Base-by-base conservation (phyloP, 2,329 filamentous ascomycete species). In the Mycosphaerelloides madeirae region DNA sequence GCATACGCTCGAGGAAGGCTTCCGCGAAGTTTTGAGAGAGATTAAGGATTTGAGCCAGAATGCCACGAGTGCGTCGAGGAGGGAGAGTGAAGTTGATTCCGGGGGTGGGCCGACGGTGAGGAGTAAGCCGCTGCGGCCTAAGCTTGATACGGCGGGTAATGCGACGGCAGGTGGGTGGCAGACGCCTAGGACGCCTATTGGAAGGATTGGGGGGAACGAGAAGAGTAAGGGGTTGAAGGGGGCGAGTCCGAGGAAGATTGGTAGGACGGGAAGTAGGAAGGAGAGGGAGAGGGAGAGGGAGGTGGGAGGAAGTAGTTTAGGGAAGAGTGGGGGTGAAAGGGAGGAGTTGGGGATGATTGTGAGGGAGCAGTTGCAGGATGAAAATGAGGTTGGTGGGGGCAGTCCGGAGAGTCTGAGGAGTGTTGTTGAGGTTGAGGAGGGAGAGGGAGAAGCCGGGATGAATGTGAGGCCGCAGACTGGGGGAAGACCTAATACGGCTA, bases 1-100 rank as follows among this genome's bases (percentile, higher is more conserved):
- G 88, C 93, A 93, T 64, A 91, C 85, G 6, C 75, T 97, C 2
- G 90, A 97, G 64, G 88, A 95, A 66, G 85, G 89, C 12, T 91
- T 97, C 64, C 78, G 85, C 2, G 87, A 95, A 48, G 83, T 67
- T 8, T 43, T 66, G 22, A 62, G 56, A 41, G 64, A 65, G 49
- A 63, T 67, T 31, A 64, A 62, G 38, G 61, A 60, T 31, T 52
- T 59, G 43, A 56, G 48, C 19, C 50, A 53, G 33, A 49, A 48
- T n/a, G 46, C 48, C 20, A 54, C 49, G 16, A 54, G 44, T 29
- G 31, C 41, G 12, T 60, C 59, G 28, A 45, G 61, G 22, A 44
- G 59, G 16, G 57, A 59, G 14, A 63, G 60, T 28, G 59, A 60
- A 41, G 55, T 58, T n/a, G 44, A 48, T 12, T 44, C 43, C 6